Percentiles rank a stretch among this genome's conserved stretches.
These are phyloP conservation scores for Rhododendron molle DNA, from an alignment of 148 eudicot genomes.

Conservation along the genomic window DNA sequence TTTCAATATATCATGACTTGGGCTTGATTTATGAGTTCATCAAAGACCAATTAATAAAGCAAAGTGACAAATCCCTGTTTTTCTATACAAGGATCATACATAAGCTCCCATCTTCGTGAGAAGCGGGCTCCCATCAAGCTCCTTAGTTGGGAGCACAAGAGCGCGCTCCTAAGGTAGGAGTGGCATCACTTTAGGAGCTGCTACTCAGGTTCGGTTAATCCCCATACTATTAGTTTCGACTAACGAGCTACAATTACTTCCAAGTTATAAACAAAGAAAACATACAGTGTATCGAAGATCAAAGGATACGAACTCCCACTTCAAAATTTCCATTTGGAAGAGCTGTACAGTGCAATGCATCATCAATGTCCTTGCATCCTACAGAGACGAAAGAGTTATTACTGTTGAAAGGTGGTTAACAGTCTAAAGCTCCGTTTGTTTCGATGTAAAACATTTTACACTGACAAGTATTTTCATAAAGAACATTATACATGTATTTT, in stretches of 20 bases:
- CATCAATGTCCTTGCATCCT: conserved; percentile 99
- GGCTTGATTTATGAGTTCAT: background rate
- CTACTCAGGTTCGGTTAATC: background rate
- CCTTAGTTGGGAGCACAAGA: background rate
- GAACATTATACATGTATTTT: background rate
- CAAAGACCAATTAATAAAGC: background rate
- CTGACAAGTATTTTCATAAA: background rate
- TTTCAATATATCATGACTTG: background rate
- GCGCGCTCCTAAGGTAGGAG: background rate
- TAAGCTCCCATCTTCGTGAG: background rate
- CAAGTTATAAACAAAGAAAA: background rate
- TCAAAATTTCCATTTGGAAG: conserved; percentile 89
- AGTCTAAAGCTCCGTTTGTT: background rate
- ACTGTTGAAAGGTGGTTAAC: background rate
- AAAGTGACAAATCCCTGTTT: background rate
- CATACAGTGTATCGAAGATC: background rate
- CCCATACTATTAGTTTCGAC: background rate
- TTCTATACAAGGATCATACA: background rate
- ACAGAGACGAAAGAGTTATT: conserved; percentile 18
- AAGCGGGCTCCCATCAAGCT: background rate
- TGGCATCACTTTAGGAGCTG: background rate
- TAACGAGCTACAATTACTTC: background rate
- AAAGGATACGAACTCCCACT: conserved; percentile 99
- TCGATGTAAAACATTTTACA: background rate
- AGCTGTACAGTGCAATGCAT: conserved; percentile 85